Percentiles rank a stretch among this genome's conserved stretches.
These are phyloP conservation scores for Dissophora globulifera DNA, from an alignment of 192 early-diverging fungal species.

Conservation along the genomic window DNA sequence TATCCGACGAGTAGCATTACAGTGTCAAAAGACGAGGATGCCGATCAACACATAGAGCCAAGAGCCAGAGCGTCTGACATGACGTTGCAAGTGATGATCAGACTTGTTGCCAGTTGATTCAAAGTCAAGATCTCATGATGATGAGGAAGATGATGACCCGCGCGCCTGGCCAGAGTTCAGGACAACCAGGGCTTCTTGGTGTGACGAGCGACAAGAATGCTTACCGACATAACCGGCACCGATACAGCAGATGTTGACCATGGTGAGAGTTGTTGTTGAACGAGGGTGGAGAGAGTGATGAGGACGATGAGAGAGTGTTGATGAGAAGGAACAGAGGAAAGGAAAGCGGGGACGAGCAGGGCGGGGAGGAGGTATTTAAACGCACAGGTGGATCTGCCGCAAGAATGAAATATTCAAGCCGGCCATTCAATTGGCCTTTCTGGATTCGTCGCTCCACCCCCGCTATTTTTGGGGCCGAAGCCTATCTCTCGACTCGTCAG, in stretches of 20 bases:
- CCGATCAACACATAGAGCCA: background rate
- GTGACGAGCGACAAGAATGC: too few species aligned
- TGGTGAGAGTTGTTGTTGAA: constrained; percentile 6
- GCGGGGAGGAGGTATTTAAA: background rate
- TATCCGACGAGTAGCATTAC: too few species aligned
- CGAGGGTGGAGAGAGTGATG: background rate
- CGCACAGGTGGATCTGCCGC: too few species aligned
- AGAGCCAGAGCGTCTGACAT: background rate
- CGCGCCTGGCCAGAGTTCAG: too few species aligned
- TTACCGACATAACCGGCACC: constrained; percentile 97
- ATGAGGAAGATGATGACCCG: background rate
- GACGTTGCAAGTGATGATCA: background rate
- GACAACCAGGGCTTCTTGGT: too few species aligned
- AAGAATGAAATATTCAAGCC: too few species aligned
- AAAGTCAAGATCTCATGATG: background rate
- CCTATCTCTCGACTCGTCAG: too few species aligned
- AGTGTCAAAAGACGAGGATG: too few species aligned
- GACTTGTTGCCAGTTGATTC: background rate
- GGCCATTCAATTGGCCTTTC: background rate
- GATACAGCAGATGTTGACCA: constrained; percentile 88
- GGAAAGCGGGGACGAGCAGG: background rate
- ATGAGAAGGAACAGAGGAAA: background rate
- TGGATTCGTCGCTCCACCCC: too few species aligned
- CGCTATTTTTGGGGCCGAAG: constrained; percentile 6
- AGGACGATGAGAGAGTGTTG: background rate